phyloP scores from a whole-genome alignment of 192 early-diverging fungal species.

The Coemansia sp. region DNA sequence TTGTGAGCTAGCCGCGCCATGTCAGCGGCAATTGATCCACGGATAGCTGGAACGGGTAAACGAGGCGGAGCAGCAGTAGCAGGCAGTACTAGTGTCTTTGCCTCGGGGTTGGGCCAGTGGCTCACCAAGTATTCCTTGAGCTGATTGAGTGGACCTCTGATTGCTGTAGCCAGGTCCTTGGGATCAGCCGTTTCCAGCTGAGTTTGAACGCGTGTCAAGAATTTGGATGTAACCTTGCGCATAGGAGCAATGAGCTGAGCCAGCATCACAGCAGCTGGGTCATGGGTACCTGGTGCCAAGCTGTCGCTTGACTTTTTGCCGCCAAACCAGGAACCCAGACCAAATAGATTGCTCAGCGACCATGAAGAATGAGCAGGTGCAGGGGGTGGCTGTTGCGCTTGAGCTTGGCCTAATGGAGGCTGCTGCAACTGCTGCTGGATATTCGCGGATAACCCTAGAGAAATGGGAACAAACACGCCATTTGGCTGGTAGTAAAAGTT shows the following conservation, averaged over 20 bases:
- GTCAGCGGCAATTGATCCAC: not conserved
- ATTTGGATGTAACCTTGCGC: slow-evolving; percentile 9
- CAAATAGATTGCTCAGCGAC: not conserved
- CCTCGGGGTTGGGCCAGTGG: slow-evolving; percentile 19
- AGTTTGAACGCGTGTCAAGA: slow-evolving; percentile 17
- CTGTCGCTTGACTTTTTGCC: not conserved
- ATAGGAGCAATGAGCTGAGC: slow-evolving; percentile 20
- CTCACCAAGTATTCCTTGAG: slow-evolving; percentile 26
- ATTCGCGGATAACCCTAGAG: slow-evolving; percentile 13
- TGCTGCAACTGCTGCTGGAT: slow-evolving; percentile 12
- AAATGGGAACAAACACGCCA: slow-evolving; percentile 27
- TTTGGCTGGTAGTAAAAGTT: slow-evolving; percentile 37
- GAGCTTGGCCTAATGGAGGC: not conserved
- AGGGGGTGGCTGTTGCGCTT: not conserved
- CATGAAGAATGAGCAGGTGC: not conserved
- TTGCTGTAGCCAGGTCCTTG: slow-evolving; percentile 19
- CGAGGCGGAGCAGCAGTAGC: not conserved
- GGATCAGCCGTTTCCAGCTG: slow-evolving; percentile 19
- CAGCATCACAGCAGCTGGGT: slow-evolving; percentile 2
- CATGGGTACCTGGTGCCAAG: not conserved
- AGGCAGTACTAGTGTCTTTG: not conserved
- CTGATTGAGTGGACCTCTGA: slow-evolving; percentile 27
- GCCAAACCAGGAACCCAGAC: slow-evolving; percentile 2
- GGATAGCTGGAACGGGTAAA: not conserved
- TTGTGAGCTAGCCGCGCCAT: not conserved